A percentile compares a stretch with the other conserved stretches of the same genome.
These are phyloP conservation scores for Yarrowia sp. DNA, from an alignment of 805 yeast species.

Conservation along the genomic window DNA sequence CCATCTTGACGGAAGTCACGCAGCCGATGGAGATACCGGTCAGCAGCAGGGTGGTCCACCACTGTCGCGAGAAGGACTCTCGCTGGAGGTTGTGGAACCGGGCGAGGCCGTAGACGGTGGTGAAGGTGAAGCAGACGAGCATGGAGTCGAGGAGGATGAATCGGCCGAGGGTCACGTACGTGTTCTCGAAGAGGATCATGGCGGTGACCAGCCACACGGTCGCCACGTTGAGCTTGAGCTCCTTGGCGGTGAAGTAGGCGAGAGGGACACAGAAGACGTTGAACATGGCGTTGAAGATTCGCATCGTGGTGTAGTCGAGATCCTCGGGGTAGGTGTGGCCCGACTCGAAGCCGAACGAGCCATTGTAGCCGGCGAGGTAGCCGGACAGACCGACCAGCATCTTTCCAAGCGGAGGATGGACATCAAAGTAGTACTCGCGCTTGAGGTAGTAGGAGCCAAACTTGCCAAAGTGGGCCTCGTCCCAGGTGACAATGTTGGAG, in stretches of 20 bases:
- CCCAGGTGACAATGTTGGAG: constrained; percentile 82
- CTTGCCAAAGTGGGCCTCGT: constrained; percentile 96
- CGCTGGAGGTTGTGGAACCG: constrained; percentile 62
- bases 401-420: constrained; percentile 96
- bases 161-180: constrained; percentile 81
- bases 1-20: constrained; percentile 93
- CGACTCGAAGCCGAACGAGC: constrained; percentile 84
- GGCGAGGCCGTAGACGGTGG: constrained; percentile 72
- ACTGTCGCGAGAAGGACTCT: constrained; percentile 66
- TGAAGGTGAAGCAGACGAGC: constrained; percentile 80
- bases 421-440: constrained; percentile 91
- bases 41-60: constrained; percentile 91
- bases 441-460: constrained; percentile 88
- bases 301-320: constrained; percentile 75
- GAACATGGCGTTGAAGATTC: constrained; percentile 81
- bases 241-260: constrained; percentile 77
- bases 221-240: constrained; percentile 66
- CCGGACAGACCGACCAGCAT: constrained; percentile 88
- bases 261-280: constrained; percentile 83
- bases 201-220: constrained; percentile 76
- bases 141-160: constrained; percentile 90
- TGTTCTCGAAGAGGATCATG: constrained; percentile 71
- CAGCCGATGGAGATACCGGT: constrained; percentile 89
- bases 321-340: constrained; percentile 74
- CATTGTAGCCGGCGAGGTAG: constrained; percentile 80